A percentile compares a stretch with the other conserved stretches of the same genome.
Evolutionary conservation across 768 basidiomycete genomes (phyloP).

Genomic region (Agrocybe praecox): DNA sequence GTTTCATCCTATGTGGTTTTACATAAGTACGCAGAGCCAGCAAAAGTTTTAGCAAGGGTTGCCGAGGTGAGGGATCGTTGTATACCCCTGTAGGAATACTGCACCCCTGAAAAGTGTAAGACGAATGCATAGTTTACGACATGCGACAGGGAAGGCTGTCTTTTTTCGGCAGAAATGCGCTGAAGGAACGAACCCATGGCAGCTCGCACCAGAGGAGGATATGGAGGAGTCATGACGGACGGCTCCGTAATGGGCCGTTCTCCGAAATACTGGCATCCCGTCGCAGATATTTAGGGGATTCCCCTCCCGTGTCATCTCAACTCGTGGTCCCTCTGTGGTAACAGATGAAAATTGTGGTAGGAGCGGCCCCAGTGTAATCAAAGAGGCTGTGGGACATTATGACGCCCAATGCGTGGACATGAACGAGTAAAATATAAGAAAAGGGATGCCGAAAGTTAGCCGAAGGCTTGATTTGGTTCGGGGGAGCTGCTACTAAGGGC

Average conservation of each 20-base stretch:
- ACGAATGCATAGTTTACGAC: too few species aligned
- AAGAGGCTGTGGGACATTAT: too few species aligned
- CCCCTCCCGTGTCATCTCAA: conserved; percentile 8
- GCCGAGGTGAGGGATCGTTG: background rate
- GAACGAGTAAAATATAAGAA: conserved; percentile 1
- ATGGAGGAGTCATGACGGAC: background rate
- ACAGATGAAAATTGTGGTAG: background rate
- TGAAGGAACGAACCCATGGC: background rate
- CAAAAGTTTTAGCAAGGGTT: background rate
- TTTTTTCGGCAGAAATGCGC: background rate
- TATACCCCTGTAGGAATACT: background rate
- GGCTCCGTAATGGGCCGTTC: conserved; percentile 4
- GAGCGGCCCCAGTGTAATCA: too few species aligned
- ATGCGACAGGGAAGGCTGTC: background rate
- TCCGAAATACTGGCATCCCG: conserved; percentile 5
- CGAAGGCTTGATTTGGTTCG: conserved; percentile 24
- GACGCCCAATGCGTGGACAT: too few species aligned
- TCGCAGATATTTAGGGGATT: conserved; percentile 9
- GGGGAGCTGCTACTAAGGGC: conserved; percentile 21
- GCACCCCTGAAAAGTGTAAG: too few species aligned
- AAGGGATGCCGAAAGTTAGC: conserved; percentile 24
- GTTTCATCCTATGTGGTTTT: too few species aligned
- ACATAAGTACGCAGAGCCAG: background rate
- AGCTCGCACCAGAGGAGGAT: background rate
- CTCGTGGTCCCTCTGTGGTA: background rate